Evolutionary conservation across 1,139 yeast species (phyloP).

Genomic region (Pichia kudriavzevii): DNA sequence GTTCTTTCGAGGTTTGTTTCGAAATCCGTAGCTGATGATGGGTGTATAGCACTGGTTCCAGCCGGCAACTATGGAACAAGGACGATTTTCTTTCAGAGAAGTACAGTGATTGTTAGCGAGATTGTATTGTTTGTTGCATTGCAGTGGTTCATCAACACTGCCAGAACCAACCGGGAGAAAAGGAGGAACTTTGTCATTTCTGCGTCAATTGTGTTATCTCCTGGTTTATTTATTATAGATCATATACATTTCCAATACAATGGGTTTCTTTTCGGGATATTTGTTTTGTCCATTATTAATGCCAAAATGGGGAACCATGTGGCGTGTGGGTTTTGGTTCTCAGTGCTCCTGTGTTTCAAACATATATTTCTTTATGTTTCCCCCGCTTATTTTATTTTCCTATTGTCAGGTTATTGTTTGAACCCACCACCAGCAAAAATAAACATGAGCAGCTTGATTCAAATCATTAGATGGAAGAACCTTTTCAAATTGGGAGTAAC

Average conservation of each 20-base stretch:
- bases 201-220: slow-evolving; percentile 75
- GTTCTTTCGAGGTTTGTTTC: slow-evolving; percentile 68
- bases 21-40: slow-evolving; percentile 52
- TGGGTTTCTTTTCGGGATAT: slow-evolving; percentile 83
- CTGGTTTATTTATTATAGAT: slow-evolving; percentile 81
- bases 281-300: slow-evolving; percentile 64
- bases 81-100: slow-evolving; percentile 74
- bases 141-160: slow-evolving; percentile 60
- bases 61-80: slow-evolving; percentile 67
- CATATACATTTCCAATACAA: slow-evolving; percentile 94
- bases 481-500: slow-evolving; percentile 54
- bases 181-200: slow-evolving; percentile 67
- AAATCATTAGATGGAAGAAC: slow-evolving; percentile 50
- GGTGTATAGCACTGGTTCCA: slow-evolving; percentile 62
- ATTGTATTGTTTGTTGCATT: slow-evolving; percentile 59
- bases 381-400: slow-evolving; percentile 82
- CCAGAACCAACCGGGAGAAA: slow-evolving; percentile 31
- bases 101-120: slow-evolving; percentile 76
- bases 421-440: slow-evolving; percentile 28
- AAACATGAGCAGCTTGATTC: slow-evolving; percentile 26
- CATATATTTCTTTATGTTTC: slow-evolving; percentile 91
- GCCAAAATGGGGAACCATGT: slow-evolving; percentile 56
- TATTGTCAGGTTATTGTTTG: slow-evolving; percentile 66
- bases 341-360: slow-evolving; percentile 79
- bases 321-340: slow-evolving; percentile 64